Evolutionary conservation across 345 rosid species (phyloP), one percentile per base, ranked within the genome.

Genomic region (Lepidium didymum): DNA sequence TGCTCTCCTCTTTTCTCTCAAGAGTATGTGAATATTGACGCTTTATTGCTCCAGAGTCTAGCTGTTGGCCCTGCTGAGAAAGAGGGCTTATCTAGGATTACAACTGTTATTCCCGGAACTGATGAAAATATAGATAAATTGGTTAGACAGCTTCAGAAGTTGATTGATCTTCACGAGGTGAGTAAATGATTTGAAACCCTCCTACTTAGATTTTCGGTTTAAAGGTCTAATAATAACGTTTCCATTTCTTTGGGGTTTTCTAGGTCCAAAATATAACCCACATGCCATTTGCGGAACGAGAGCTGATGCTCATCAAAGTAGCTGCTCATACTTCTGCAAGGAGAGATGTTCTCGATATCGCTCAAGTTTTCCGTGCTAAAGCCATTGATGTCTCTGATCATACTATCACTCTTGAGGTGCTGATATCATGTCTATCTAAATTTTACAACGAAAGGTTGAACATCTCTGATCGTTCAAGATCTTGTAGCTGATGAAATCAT

Each of bases 51-150:
- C 15, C 40, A 89, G 96, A 85, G 89, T 82, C 77, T 87, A 69
- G 92, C 91, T 64, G 89, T 81, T 61, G 92, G 92, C 35, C 80
- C 54, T 74, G 80, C 89, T 46, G 96, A 87, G 82, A 82, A 19
- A 58, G 89, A 84, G 57, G 89, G 91, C 7, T 56, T 85, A 56
- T 85, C 96, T 55, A 85, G 89, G 60, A 85, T 87, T 35, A 89
- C 91, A 5, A 84, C 91, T 11, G 92, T 89, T 65, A 81, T 89
- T 61, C 89, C 96, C 8, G 96, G 81, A 21, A 89, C 88, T n/a
- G 87, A 89, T 75, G 89, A 83, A 69, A 74, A 83, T 43, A 84
- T 85, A 40, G 76, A 80, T 73, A 81, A 86, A 77, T 75, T 86
- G 77, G 83, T 81, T 56, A 83, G 86, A 75, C 96, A 87, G 64